phyloP scores from a whole-genome alignment of 2,329 filamentous ascomycete species.

The Knoxdaviesia capensis region DNA sequence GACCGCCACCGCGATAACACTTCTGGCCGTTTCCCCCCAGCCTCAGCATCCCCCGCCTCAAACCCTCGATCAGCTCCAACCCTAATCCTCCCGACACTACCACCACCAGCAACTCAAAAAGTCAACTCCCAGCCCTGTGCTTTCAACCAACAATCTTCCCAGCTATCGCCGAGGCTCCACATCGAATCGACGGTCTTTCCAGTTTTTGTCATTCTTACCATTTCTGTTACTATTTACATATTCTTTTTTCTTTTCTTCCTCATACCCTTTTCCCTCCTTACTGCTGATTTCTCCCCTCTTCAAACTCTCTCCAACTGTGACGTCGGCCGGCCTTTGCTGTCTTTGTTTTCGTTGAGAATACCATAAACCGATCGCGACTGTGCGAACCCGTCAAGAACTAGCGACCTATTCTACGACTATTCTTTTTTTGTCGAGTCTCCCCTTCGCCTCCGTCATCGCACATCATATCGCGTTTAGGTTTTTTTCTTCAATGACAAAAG shows the following conservation, averaged over 20 bases:
- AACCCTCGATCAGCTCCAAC: too few relatives aligned
- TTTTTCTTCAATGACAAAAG: background rate
- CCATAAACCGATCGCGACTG: background rate
- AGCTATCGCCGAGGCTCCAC: too few relatives aligned
- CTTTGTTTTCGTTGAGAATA: background rate
- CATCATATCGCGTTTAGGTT: background rate
- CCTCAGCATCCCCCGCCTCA: background rate
- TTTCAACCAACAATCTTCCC: background rate
- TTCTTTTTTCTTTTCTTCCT: constrained; percentile 3
- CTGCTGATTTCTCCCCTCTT: background rate
- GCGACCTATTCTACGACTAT: too few relatives aligned
- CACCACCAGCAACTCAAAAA: background rate
- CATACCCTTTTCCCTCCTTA: constrained; percentile 1
- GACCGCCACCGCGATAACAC: background rate
- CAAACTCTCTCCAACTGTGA: background rate
- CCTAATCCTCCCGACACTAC: too few relatives aligned
- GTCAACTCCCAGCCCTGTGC: background rate
- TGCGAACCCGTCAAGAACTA: background rate
- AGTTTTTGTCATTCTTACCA: background rate
- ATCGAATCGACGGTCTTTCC: background rate
- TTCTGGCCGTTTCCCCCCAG: background rate
- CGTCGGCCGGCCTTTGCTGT: constrained; percentile 1
- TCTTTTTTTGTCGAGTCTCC: background rate
- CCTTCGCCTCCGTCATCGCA: background rate
- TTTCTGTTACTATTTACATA: background rate